A percentile compares a stretch with the other conserved stretches of the same genome.
These are phyloP conservation scores for Monosporozyma unispora DNA, from an alignment of 805 yeast species.

Conservation along the genomic window DNA sequence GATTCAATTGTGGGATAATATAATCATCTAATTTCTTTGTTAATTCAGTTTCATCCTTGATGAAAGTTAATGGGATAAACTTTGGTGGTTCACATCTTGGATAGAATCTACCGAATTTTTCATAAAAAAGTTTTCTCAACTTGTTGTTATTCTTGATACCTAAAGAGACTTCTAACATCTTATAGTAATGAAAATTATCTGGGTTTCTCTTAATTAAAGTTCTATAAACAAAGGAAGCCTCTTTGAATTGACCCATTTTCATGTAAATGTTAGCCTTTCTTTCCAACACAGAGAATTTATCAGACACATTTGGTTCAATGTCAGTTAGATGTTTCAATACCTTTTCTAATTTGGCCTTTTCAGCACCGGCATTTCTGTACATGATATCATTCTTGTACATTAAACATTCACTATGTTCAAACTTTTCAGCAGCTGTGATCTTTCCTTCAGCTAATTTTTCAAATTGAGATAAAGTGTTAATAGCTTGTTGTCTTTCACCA, in stretches of 20 bases:
- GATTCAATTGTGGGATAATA: conserved; percentile 49
- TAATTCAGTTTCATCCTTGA: conserved; percentile 42
- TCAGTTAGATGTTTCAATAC: conserved; percentile 55
- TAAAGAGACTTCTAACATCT: conserved; percentile 55
- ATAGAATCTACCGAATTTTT: conserved; percentile 55
- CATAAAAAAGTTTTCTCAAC: conserved; percentile 52
- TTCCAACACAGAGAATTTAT: conserved; percentile 55
- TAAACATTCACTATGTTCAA: conserved; percentile 74
- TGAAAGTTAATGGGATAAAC: conserved; percentile 67
- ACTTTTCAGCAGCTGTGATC: conserved; percentile 53
- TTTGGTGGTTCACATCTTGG: conserved; percentile 79
- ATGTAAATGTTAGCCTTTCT: conserved; percentile 55
- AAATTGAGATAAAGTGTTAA: conserved; percentile 61
- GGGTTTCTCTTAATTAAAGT: conserved; percentile 76
- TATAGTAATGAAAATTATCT: conserved; percentile 60
- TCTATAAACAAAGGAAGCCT: conserved; percentile 64
- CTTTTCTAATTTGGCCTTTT: conserved; percentile 34
- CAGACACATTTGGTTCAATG: conserved; percentile 46
- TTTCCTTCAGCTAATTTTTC: conserved; percentile 68
- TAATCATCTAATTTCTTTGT: conserved; percentile 42
- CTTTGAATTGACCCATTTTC: conserved; percentile 46
- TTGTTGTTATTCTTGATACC: conserved; percentile 38
- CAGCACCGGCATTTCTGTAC: conserved; percentile 48
- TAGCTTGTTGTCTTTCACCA: conserved; percentile 58
- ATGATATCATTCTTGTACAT: conserved; percentile 65